A percentile compares a stretch with the other conserved stretches of the same genome.
These are phyloP conservation scores for Ustilago lituana DNA, from an alignment of 1,284 basidiomycete species.

Conservation along the genomic window DNA sequence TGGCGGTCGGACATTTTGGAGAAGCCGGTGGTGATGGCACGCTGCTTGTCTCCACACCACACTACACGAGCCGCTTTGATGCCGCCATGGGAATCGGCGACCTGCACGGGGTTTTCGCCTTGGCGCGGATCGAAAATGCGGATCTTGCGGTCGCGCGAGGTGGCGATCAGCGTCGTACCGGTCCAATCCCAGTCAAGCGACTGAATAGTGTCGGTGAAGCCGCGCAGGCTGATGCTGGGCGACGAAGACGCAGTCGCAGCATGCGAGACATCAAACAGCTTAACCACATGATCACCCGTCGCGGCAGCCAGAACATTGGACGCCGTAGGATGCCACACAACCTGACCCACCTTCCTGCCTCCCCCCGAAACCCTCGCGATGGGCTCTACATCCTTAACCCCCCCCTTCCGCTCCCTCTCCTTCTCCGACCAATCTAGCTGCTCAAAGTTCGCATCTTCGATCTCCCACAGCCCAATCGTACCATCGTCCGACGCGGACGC, in stretches of 20 bases:
- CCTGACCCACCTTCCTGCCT: slow-evolving; percentile 86
- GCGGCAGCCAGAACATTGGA: slow-evolving; percentile 85
- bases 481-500: slow-evolving; percentile 93
- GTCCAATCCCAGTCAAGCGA: slow-evolving; percentile 83
- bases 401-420: slow-evolving; percentile 54
- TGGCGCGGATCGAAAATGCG: slow-evolving; percentile 87
- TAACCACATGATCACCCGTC: slow-evolving; percentile 86
- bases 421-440: slow-evolving; percentile 61
- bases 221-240: slow-evolving; percentile 72
- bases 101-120: slow-evolving; percentile 80
- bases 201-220: slow-evolving; percentile 89
- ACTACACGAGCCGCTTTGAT: slow-evolving; percentile 90
- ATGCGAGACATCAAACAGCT: slow-evolving; percentile 80
- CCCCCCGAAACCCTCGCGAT: slow-evolving; percentile 70
- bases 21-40: slow-evolving; percentile 89
- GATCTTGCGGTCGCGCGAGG: slow-evolving; percentile 89
- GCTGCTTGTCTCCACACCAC: slow-evolving; percentile 90
- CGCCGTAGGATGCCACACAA: slow-evolving; percentile 92
- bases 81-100: slow-evolving; percentile 87
- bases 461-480: slow-evolving; percentile 87
- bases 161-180: slow-evolving; percentile 76
- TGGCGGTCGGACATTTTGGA: slow-evolving; percentile 94
- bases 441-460: slow-evolving; percentile 76
- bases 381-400: slow-evolving; percentile 83
- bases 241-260: slow-evolving; percentile 66